Conservation (phyloP, 2,329 filamentous ascomycete species). For the Sarocladiaceae sp. region DNA sequence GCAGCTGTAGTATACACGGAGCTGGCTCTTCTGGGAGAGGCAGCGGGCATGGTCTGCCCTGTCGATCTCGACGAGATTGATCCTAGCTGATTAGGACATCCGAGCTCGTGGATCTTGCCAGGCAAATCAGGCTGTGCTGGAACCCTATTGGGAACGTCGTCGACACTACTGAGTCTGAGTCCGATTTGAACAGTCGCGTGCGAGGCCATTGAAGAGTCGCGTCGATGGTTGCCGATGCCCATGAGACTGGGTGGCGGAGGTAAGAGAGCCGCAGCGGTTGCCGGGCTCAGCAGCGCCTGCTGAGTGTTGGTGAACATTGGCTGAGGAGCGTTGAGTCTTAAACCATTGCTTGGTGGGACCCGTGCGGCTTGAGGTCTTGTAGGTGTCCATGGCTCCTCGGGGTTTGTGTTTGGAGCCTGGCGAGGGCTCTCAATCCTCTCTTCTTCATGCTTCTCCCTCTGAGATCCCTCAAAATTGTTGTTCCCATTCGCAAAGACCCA, state of each 20-base stretch:
- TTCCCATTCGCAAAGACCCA: constrained; percentile 7
- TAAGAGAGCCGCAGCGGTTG: constrained; percentile 42
- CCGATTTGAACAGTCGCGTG: constrained; percentile 70
- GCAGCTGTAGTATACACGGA: constrained; percentile 1
- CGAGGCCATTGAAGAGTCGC: constrained; percentile 60
- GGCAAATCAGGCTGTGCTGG: constrained; percentile 17
- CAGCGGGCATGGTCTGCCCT: background rate
- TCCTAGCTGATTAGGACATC: constrained; percentile 23
- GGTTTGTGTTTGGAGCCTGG: background rate
- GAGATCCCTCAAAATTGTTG: constrained; percentile 13
- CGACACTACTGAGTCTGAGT: constrained; percentile 58
- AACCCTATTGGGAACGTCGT: constrained; percentile 38
- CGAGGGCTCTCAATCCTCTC: constrained; percentile 21
- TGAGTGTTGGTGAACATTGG: background rate
- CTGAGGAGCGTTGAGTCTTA: constrained; percentile 11
- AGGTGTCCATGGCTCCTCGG: constrained; percentile 31
- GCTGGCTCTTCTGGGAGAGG: background rate
- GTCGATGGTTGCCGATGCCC: constrained; percentile 39
- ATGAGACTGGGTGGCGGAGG: constrained; percentile 14
- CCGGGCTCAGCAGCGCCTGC: constrained; percentile 13
- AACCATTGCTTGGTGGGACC: background rate
- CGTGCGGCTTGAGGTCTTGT: constrained; percentile 24
- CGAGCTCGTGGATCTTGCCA: constrained; percentile 33
- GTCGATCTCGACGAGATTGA: background rate
- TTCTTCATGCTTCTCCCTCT: constrained; percentile 25